Base-by-base conservation (phyloP, 1,139 yeast genomes). In the Diutina catenulata region DNA sequence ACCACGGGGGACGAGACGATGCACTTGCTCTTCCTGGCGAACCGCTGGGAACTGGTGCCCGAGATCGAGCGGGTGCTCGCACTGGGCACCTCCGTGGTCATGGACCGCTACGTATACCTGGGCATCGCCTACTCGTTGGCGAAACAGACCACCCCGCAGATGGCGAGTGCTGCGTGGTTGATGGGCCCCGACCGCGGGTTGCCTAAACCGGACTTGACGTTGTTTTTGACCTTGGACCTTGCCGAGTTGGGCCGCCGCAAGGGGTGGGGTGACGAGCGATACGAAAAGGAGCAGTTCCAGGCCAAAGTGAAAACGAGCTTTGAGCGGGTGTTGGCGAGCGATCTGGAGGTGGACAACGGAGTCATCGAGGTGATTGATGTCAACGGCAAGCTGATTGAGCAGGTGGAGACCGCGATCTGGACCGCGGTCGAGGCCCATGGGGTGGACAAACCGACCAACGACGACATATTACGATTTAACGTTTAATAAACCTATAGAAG, bases 41-140 rank as follows among this genome's bases (percentile, higher is more conserved):
- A 93, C 52, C 60, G 99, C 45, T 93, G 98, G 98, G 98, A 91
- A 57, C 53, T 75, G 25, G 70, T 68, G 4, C 56, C 64, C 1
- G 54, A 57, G n/a, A 74, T 93, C 4, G 50, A 57, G 8, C 42
- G 53, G 1, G 53, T 61, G 14, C 56, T 88, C 28, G 51, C 61
- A 1, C 45, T 52, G 0, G 96, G 95, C 0, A 52, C 55, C 6
- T 66, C 68, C 39, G 70, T 91, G 2, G 67, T 93, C 0, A 56
- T 87, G 42, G 99, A 93, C 53, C 63, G 99, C 45, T 93, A 91
- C 52, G 80, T 83, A 5, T 91, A 83, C 53, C 86, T 96, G 0
- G 98, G 99, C 0, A 74, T 87, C 13, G 95, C 96, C 3, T 93
- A 88, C 52, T 80, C 95, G 0, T 65, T 83, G 3, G 95, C 97